Evolutionary conservation across 2,329 filamentous ascomycete species (phyloP).

Genomic region (Pyricularia sp.): DNA sequence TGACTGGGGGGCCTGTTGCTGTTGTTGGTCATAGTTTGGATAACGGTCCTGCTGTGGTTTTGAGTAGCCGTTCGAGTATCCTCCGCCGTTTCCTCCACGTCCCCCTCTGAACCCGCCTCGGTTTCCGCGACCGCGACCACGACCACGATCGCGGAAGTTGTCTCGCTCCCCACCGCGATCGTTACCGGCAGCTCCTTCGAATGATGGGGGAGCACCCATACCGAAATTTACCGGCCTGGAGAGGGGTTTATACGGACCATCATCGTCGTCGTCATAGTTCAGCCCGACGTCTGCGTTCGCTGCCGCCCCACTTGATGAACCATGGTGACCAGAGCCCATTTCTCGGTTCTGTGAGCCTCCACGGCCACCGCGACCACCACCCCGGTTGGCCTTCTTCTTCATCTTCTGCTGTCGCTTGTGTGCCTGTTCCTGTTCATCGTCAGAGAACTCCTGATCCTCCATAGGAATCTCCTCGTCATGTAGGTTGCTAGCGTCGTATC

Average conservation of each 20-base stretch:
- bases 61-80: conserved; percentile 10
- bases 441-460: conserved; percentile 88
- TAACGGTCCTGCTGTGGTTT: neutral
- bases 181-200: conserved; percentile 19
- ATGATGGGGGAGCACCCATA: conserved; percentile 29
- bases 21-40: neutral
- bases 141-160: conserved; percentile 33
- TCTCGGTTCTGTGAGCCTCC: neutral
- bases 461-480: conserved; percentile 82
- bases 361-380: conserved; percentile 13
- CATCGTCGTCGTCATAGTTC: conserved; percentile 55
- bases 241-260: conserved; percentile 60
- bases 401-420: conserved; percentile 59
- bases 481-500: conserved; percentile 87
- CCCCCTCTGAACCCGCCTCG: conserved; percentile 16
- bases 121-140: conserved; percentile 20
- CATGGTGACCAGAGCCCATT: neutral
- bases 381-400: conserved; percentile 34
- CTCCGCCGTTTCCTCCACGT: conserved; percentile 21
- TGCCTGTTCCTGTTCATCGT: conserved; percentile 87
- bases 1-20: neutral
- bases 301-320: neutral
- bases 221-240: conserved; percentile 53
- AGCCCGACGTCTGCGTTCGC: conserved; percentile 27
- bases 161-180: conserved; percentile 27